Evolutionary conservation across 305 asterid genomes (phyloP).

Genomic region (Salvia sclarea): DNA sequence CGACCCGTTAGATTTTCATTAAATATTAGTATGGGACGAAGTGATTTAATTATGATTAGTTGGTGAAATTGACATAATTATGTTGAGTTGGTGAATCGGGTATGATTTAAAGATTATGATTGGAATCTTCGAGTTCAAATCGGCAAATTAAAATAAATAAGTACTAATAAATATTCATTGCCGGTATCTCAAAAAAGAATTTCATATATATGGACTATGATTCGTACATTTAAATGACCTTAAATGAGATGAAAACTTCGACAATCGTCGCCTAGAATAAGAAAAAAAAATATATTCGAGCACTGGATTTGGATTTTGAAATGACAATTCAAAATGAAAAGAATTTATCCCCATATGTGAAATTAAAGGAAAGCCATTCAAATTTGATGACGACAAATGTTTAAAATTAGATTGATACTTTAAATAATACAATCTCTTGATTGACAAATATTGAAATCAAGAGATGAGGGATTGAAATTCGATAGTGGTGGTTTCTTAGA

Average conservation of each 20-base stretch:
- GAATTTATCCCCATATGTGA: background rate
- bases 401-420: no score
- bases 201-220: background rate
- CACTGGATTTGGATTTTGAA: slow-evolving; percentile 3
- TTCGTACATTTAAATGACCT: background rate
- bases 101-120: background rate
- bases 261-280: background rate
- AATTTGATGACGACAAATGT: background rate
- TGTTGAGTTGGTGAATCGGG: background rate
- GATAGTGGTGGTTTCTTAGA: no score
- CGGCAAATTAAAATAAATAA: background rate
- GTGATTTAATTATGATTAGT: background rate
- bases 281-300: background rate
- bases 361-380: background rate
- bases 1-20: background rate
- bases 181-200: background rate
- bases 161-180: background rate
- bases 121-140: background rate
- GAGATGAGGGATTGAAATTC: no score
- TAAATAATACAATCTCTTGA: no score
- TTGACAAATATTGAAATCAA: no score
- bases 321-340: background rate
- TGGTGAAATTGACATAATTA: background rate
- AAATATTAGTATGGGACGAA: background rate
- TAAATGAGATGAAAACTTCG: background rate